Evolutionary conservation across 1,284 basidiomycete genomes (phyloP).

Genomic region (Moesziomyces globuligerus): DNA sequence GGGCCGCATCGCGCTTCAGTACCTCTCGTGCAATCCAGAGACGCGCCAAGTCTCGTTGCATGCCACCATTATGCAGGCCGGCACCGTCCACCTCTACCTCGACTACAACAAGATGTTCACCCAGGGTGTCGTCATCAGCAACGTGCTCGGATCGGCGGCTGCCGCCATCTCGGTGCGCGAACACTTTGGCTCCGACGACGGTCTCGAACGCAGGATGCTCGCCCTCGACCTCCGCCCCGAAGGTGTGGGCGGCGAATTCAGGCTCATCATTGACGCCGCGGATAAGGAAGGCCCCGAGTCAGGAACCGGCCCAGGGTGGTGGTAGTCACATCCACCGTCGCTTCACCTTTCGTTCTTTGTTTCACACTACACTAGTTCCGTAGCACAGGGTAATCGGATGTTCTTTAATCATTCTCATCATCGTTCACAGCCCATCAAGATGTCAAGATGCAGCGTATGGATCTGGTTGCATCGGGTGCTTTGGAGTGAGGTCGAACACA

Average conservation of each 20-base stretch:
- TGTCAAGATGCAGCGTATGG: too few species aligned
- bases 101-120: slow-evolving; percentile 56
- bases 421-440: too few species aligned
- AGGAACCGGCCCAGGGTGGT: slow-evolving; percentile 47
- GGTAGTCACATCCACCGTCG: slow-evolving; percentile 10
- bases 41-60: slow-evolving; percentile 37
- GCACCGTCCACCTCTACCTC: slow-evolving; percentile 48
- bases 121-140: slow-evolving; percentile 37
- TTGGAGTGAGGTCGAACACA: neutral
- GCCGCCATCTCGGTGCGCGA: slow-evolving; percentile 35
- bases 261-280: slow-evolving; percentile 44
- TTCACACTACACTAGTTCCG: neutral
- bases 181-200: slow-evolving; percentile 34
- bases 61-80: slow-evolving; percentile 41
- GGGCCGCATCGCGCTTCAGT: slow-evolving; percentile 38
- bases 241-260: slow-evolving; percentile 37
- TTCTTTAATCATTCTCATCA: neutral
- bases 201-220: slow-evolving; percentile 31
- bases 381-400: neutral
- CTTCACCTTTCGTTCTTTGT: neutral
- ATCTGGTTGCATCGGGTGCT: too few species aligned
- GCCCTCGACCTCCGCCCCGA: slow-evolving; percentile 34
- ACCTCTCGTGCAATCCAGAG: slow-evolving; percentile 40
- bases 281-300: slow-evolving; percentile 45
- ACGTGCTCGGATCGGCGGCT: slow-evolving; percentile 24